phyloP scores from a whole-genome alignment of 495 filamentous ascomycete species.

The Choiromyces venosus region DNA sequence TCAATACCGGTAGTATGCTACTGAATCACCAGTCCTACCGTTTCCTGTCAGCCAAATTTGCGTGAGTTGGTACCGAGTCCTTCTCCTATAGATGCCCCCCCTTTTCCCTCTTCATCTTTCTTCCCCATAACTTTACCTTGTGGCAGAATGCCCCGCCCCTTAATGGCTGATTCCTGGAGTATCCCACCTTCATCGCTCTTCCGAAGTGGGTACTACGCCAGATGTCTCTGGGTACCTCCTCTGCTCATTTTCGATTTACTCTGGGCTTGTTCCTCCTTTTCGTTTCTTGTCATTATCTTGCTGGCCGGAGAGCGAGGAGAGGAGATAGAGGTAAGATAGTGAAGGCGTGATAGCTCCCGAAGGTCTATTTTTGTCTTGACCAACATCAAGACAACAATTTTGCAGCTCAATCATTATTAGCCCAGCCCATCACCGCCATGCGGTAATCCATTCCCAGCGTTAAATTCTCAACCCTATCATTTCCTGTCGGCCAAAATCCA shows the following conservation, averaged over 20 bases:
- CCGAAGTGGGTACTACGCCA: not conserved
- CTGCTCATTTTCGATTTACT: not conserved
- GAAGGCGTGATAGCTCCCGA: not conserved
- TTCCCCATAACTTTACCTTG: not conserved
- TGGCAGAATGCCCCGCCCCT: not conserved
- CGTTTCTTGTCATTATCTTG: not conserved
- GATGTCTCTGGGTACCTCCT: not conserved
- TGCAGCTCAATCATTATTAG: too few species aligned
- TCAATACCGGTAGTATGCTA: not conserved
- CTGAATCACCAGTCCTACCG: not conserved
- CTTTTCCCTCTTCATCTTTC: not conserved
- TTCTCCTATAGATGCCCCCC: not conserved
- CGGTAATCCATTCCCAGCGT: too few species aligned
- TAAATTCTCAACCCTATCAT: too few species aligned
- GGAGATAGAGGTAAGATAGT: not conserved
- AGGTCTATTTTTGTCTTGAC: not conserved
- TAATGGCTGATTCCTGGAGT: not conserved
- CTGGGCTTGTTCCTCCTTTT: not conserved
- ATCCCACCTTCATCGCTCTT: not conserved
- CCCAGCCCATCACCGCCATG: too few species aligned
- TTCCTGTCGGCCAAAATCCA: too few species aligned
- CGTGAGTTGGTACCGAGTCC: not conserved
- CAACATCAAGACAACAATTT: too few species aligned
- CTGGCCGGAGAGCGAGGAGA: not conserved
- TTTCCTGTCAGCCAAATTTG: not conserved